Evolutionary conservation across 257 asterid genomes (phyloP), one percentile per base, ranked within the genome.

Genomic region (Gentiana straminea): DNA sequence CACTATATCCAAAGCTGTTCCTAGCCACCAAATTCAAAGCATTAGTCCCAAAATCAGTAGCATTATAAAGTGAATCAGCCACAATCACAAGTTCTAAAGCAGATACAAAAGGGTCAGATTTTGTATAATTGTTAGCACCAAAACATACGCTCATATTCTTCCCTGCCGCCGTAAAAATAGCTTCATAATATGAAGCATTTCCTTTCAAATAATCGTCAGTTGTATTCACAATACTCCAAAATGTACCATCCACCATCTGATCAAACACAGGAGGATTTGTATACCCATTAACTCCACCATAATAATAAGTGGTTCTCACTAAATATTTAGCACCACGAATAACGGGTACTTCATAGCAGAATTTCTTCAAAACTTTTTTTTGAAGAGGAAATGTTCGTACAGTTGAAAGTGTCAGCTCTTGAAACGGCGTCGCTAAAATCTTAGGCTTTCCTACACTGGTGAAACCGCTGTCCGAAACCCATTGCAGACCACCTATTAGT

Each of bases 31-130:
- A 77, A 59, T 75, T 70, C 60, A 89, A 64, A 61, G 76, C 82
- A 75, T 65, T 49, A 37, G 61, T 24, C 33, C 49, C 68, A 69
- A 89, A 86, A 80, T 89, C 81, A 0, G 97, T 86, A 2, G 90
- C 77, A 77, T 89, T 89, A 57, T 89, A 89, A 78, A 86, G 47
- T 49, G 84, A 94, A 75, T 76, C 81, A 64, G 60, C 63, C 83
- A 89, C 66, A 58, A 58, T 77, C 70, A 89, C 80, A 66, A 86
- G 75, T 70, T 89, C 97, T 41, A 89, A 76, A 51, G 91, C 79
- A 37, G 95, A 84, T 10, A 89, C 86, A 76, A 89, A 89, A 64
- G 97, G 97, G 73, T 89, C 97, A 0, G 97, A 86, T 70, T 86
- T 90, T 0, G 97, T 89, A 34, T 73, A 73, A 7, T 61, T 65